These are phyloP conservation scores for Colletotrichum sp. DNA, from an alignment of 2,329 filamentous ascomycete genomes.

Conservation along the genomic window DNA sequence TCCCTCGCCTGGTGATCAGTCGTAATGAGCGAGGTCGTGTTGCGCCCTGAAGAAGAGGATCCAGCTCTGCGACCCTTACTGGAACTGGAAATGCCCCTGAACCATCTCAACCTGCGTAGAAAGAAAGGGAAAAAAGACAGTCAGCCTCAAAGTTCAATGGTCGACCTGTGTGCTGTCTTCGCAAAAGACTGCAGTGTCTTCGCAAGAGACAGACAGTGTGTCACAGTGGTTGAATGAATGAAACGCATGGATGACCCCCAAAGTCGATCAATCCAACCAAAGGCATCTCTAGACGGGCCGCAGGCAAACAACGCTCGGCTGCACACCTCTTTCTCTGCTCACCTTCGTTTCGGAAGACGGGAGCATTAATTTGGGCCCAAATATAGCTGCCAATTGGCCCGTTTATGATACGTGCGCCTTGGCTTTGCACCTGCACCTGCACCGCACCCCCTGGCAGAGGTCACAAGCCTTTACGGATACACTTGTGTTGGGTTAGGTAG, in stretches of 20 bases:
- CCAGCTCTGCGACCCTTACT: not conserved
- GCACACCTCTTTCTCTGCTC: not conserved
- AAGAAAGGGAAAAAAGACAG: not conserved
- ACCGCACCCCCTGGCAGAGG: not conserved
- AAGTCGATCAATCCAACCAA: not conserved
- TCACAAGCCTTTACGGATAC: not conserved
- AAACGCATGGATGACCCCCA: conserved; percentile 3
- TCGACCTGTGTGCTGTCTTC: not conserved
- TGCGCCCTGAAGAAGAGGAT: not conserved
- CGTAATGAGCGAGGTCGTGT: not conserved
- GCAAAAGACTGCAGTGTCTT: not conserved
- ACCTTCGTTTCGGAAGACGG: conserved; percentile 12
- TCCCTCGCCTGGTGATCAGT: not conserved
- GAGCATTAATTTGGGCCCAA: conserved; percentile 14
- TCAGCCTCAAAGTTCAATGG: not conserved
- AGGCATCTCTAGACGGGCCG: not conserved
- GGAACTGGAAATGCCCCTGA: not conserved
- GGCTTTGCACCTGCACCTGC: not conserved
- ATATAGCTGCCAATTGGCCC: conserved; percentile 11
- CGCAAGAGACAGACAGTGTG: not conserved
- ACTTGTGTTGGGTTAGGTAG: not conserved
- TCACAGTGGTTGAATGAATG: not conserved
- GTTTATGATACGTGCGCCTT: not conserved
- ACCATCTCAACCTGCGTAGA: not conserved
- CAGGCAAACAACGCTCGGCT: not conserved